phyloP scores from a whole-genome alignment of 2,329 filamentous ascomycete species.

The Talaromyces piceae region DNA sequence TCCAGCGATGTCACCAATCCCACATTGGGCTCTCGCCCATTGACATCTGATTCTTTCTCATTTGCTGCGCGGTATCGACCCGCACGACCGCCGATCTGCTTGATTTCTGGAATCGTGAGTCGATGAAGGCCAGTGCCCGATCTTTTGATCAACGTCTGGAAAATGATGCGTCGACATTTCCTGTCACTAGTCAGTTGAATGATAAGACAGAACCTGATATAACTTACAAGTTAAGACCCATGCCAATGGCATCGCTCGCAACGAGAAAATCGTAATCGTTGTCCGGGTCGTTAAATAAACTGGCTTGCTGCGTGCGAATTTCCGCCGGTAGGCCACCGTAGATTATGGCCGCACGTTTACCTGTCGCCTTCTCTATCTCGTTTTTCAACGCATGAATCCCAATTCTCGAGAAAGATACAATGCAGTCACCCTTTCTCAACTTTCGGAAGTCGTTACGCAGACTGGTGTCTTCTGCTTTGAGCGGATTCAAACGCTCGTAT shows the following conservation, averaged over 20 bases:
- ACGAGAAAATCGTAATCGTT: constrained; percentile 95
- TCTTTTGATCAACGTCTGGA: constrained; percentile 69
- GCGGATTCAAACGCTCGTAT: constrained; percentile 75
- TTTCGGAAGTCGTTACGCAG: constrained; percentile 57
- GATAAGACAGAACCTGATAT: background rate
- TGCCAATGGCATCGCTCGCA: constrained; percentile 92
- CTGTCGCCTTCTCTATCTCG: constrained; percentile 67
- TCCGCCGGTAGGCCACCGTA: constrained; percentile 90
- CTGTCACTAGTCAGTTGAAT: constrained; percentile 32
- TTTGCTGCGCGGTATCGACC: constrained; percentile 73
- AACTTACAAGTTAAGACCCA: constrained; percentile 83
- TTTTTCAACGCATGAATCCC: constrained; percentile 73
- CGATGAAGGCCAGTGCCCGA: constrained; percentile 52
- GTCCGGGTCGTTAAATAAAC: constrained; percentile 86
- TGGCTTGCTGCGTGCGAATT: constrained; percentile 82
- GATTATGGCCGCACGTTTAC: constrained; percentile 78
- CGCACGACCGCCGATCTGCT: constrained; percentile 90
- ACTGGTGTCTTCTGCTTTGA: constrained; percentile 59
- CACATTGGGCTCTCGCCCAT: constrained; percentile 30
- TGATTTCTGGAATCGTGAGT: constrained; percentile 69
- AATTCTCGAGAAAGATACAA: constrained; percentile 79
- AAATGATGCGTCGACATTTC: constrained; percentile 79
- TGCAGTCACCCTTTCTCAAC: constrained; percentile 79
- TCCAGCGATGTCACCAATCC: constrained; percentile 78
- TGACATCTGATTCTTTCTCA: constrained; percentile 36